Evolutionary conservation across 2,329 filamentous ascomycete genomes (phyloP).

Genomic region (Hymenoscyphus fructigenus): DNA sequence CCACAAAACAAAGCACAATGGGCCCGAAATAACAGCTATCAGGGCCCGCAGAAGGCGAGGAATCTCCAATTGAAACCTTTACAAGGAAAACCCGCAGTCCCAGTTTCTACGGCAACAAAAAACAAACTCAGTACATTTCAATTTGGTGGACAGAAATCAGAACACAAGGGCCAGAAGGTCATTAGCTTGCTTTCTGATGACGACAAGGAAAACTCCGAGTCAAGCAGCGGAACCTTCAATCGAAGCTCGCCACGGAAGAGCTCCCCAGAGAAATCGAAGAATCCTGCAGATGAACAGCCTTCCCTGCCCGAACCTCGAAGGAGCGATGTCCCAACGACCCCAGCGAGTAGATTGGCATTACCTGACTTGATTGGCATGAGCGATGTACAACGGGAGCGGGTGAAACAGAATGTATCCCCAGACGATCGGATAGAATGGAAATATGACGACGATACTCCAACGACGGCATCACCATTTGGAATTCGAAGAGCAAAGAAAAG

Average conservation of each 20-base stretch:
- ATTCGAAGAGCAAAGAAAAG: slow-evolving; percentile 55
- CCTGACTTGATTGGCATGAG: slow-evolving; percentile 53
- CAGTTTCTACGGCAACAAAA: slow-evolving; percentile 55
- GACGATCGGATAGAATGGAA: slow-evolving; percentile 64
- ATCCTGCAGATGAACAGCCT: slow-evolving; percentile 15
- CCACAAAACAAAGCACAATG: slow-evolving; percentile 32
- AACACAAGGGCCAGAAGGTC: slow-evolving; percentile 25
- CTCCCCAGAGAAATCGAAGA: neutral
- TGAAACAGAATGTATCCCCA: slow-evolving; percentile 53
- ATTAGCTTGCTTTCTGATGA: slow-evolving; percentile 26
- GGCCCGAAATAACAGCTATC: slow-evolving; percentile 35
- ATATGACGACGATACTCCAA: slow-evolving; percentile 44
- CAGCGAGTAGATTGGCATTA: slow-evolving; percentile 54
- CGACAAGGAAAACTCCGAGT: slow-evolving; percentile 21
- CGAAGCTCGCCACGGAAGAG: neutral
- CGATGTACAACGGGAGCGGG: slow-evolving; percentile 40
- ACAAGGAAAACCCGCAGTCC: slow-evolving; percentile 32
- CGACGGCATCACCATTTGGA: slow-evolving; percentile 48
- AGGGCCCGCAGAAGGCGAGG: slow-evolving; percentile 23
- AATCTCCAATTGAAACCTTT: slow-evolving; percentile 25
- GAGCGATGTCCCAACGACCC: slow-evolving; percentile 44
- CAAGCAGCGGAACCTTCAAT: neutral
- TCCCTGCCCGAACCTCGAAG: slow-evolving; percentile 24
- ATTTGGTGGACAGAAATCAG: slow-evolving; percentile 42
- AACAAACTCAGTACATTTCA: slow-evolving; percentile 59